phyloP scores from a whole-genome alignment of 768 basidiomycete species.

The Collybia mongolica region DNA sequence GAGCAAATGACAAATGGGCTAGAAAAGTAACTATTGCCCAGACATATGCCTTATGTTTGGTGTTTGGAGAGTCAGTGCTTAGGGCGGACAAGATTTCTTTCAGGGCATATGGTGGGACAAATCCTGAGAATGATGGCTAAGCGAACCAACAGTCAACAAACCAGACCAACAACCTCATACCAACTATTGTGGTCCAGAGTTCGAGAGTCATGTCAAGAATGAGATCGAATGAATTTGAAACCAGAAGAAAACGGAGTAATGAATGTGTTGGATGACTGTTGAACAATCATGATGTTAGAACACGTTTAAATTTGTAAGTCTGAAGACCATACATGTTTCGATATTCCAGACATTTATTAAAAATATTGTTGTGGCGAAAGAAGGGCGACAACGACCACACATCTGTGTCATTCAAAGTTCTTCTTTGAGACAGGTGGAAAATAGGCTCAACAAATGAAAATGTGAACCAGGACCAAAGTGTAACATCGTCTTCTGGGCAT shows the following conservation, averaged over 20 bases:
- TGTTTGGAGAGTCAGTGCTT: constrained; percentile 37
- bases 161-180: constrained; percentile 23
- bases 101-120: constrained; percentile 64
- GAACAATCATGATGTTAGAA: neutral
- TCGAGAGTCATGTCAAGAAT: constrained; percentile 58
- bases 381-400: constrained; percentile 69
- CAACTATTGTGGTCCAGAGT: constrained; percentile 57
- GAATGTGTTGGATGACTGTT: constrained; percentile 53
- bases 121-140: constrained; percentile 37
- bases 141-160: neutral
- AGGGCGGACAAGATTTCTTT: constrained; percentile 58
- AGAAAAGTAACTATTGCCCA: constrained; percentile 63
- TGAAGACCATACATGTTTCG: constrained; percentile 30
- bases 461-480: constrained; percentile 62
- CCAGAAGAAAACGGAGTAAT: constrained; percentile 59
- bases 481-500: constrained; percentile 65
- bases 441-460: constrained; percentile 68
- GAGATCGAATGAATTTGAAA: constrained; percentile 68
- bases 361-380: constrained; percentile 67
- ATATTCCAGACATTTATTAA: constrained; percentile 60
- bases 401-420: constrained; percentile 49
- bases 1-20: constrained; percentile 65
- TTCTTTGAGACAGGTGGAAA: constrained; percentile 46
- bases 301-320: neutral
- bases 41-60: constrained; percentile 47